A percentile compares a stretch with the other conserved stretches of the same genome.
phyloP scores from a whole-genome alignment of 2,329 filamentous ascomycete species.

The Colletotrichum salicis region DNA sequence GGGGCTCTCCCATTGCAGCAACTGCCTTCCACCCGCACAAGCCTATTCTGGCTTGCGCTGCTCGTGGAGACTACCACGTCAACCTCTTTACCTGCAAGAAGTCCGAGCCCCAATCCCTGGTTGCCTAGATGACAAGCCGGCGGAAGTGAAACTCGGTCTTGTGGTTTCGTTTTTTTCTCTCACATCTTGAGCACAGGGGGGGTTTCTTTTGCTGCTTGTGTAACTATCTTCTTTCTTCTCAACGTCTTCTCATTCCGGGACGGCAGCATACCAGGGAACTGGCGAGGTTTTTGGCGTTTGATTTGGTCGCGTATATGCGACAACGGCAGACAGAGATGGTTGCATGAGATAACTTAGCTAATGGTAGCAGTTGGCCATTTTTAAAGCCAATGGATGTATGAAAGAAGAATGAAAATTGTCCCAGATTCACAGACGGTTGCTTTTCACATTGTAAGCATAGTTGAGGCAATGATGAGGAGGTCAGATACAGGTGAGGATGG shows the following conservation, averaged over 20 bases:
- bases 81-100: slow-evolving; percentile 84
- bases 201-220: slow-evolving; percentile 21
- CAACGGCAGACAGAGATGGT: slow-evolving; percentile 9
- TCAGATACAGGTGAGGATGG: no score
- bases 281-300: slow-evolving; percentile 28
- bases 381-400: slow-evolving; percentile 20
- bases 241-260: slow-evolving; percentile 11
- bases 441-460: not conserved
- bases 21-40: slow-evolving; percentile 96
- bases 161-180: slow-evolving; percentile 21
- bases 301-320: slow-evolving; percentile 6
- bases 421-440: not conserved
- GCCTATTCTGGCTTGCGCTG: slow-evolving; percentile 88
- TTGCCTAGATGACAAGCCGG: slow-evolving; percentile 20
- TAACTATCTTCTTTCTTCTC: slow-evolving; percentile 22
- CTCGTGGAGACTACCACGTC: slow-evolving; percentile 87
- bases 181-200: not conserved
- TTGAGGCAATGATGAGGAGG: not conserved
- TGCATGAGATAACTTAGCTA: slow-evolving; percentile 11
- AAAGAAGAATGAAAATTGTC: not conserved
- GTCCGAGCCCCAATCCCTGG: slow-evolving; percentile 44
- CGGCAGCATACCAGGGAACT: slow-evolving; percentile 27
- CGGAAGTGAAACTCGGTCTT: not conserved
- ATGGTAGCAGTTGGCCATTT: slow-evolving; percentile 10
- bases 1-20: slow-evolving; percentile 82